These are phyloP conservation scores for Botrytis elliptica DNA, from an alignment of 2,329 filamentous ascomycete genomes.

Conservation along the genomic window DNA sequence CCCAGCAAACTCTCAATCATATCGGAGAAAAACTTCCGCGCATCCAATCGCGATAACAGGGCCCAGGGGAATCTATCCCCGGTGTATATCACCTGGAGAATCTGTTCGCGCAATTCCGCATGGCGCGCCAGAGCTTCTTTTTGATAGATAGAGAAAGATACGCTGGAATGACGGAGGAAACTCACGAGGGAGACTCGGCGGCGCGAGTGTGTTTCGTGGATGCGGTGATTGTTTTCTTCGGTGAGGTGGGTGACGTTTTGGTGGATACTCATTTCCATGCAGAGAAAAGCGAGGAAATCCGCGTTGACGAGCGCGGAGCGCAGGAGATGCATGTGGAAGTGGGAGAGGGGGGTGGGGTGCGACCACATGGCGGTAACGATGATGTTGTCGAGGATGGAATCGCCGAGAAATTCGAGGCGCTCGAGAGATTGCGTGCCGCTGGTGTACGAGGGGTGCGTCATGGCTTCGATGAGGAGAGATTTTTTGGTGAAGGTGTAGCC, in stretches of 20 bases:
- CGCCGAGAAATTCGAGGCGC: conserved; percentile 83
- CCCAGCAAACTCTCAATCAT: conserved; percentile 78
- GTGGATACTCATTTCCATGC: conserved; percentile 55
- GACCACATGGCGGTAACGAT: conserved; percentile 59
- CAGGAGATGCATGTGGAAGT: conserved; percentile 70
- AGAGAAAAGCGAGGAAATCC: conserved; percentile 74
- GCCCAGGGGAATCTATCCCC: conserved; percentile 72
- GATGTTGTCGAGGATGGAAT: conserved; percentile 78
- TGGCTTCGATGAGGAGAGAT: conserved; percentile 69
- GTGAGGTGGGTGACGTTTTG: conserved; percentile 37
- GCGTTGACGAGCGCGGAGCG: conserved; percentile 77
- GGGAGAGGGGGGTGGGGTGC: conserved; percentile 48
- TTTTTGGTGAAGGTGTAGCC: conserved; percentile 71
- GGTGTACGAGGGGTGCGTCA: conserved; percentile 70
- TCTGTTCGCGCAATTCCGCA: conserved; percentile 45
- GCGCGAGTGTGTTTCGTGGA: conserved; percentile 21
- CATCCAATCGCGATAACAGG: conserved; percentile 60
- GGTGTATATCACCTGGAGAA: conserved; percentile 51
- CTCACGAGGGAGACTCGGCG: conserved; percentile 53
- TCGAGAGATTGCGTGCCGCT: conserved; percentile 57
- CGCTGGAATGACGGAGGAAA: conserved; percentile 62
- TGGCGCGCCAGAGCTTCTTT: conserved; percentile 25
- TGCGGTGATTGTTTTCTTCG: not conserved
- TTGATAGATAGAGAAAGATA: conserved; percentile 50
- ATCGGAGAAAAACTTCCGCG: conserved; percentile 80